Evolutionary conservation across 2,329 filamentous ascomycete genomes (phyloP).

Genomic region (Fusarium secorum): DNA sequence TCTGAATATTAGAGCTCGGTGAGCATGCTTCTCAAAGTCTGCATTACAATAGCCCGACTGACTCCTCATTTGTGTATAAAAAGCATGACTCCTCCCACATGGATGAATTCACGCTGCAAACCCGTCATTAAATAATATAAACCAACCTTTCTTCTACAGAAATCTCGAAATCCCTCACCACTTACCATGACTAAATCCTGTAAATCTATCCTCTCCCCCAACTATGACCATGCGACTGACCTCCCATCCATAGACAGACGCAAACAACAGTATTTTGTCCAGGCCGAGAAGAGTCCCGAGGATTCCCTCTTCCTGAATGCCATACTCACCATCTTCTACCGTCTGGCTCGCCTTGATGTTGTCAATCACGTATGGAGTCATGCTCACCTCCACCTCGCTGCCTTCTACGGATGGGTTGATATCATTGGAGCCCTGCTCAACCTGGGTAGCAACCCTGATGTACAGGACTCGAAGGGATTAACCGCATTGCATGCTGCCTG

Average conservation of each 20-base stretch:
- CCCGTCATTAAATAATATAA: neutral
- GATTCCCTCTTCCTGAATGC: neutral
- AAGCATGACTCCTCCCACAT: neutral
- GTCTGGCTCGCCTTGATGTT: neutral
- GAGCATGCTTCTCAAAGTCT: neutral
- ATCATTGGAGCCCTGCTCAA: neutral
- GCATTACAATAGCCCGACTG: neutral
- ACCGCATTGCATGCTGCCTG: neutral
- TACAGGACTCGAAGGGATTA: accelerated
- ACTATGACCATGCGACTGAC: neutral
- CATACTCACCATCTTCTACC: neutral
- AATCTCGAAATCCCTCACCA: neutral
- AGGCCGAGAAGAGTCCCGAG: neutral
- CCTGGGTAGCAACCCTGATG: neutral
- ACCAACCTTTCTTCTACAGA: neutral
- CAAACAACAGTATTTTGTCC: too few species aligned
- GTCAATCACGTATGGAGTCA: accelerated
- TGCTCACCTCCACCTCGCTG: neutral
- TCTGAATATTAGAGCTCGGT: neutral
- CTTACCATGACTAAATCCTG: neutral
- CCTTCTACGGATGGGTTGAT: neutral
- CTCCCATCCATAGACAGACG: neutral
- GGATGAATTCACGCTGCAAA: accelerated
- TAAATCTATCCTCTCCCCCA: accelerated
- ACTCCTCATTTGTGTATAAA: too few species aligned